phyloP scores from a whole-genome alignment of 73 alveolate species.

The Paraurostyla sp. region DNA sequence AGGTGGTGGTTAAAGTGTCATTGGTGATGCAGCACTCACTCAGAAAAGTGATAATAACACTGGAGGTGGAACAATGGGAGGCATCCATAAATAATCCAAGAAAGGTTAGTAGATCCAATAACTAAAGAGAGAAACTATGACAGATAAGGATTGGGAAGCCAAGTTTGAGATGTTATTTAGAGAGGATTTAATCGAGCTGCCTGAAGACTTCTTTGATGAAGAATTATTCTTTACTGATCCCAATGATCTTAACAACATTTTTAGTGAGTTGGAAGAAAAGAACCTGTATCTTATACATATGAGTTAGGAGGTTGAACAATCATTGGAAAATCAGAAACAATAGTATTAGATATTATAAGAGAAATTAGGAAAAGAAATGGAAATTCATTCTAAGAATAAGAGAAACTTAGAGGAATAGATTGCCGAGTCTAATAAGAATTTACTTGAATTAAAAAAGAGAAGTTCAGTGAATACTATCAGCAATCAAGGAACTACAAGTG shows the following conservation, averaged over 20 bases:
- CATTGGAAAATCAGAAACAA: slow-evolving; percentile 76
- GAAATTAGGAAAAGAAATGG: slow-evolving; percentile 66
- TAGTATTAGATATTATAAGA: slow-evolving; percentile 49
- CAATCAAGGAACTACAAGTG: not conserved
- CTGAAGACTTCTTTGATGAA: slow-evolving; percentile 64
- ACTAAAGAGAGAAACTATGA: slow-evolving; percentile 56
- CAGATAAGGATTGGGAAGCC: slow-evolving; percentile 68
- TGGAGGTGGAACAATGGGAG: no score
- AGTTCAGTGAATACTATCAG: slow-evolving; percentile 67
- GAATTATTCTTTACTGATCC: slow-evolving; percentile 87
- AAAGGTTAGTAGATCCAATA: not conserved
- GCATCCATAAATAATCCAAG: slow-evolving; percentile 1
- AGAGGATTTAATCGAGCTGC: slow-evolving; percentile 62
- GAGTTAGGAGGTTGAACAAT: slow-evolving; percentile 83
- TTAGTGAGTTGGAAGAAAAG: slow-evolving; percentile 83
- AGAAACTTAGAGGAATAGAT: slow-evolving; percentile 68
- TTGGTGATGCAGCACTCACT: not conserved
- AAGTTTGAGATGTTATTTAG: slow-evolving; percentile 41
- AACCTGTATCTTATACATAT: slow-evolving; percentile 83
- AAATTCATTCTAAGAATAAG: slow-evolving; percentile 33
- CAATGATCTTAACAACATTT: slow-evolving; percentile 81
- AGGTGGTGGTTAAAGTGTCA: not conserved
- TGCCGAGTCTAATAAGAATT: slow-evolving; percentile 53
- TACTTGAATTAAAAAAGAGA: slow-evolving; percentile 69
- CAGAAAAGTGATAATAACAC: slow-evolving; percentile 1